These are phyloP conservation scores for Schwanniomyces occidentalis DNA, from an alignment of 805 yeast genomes.

Conservation along the genomic window DNA sequence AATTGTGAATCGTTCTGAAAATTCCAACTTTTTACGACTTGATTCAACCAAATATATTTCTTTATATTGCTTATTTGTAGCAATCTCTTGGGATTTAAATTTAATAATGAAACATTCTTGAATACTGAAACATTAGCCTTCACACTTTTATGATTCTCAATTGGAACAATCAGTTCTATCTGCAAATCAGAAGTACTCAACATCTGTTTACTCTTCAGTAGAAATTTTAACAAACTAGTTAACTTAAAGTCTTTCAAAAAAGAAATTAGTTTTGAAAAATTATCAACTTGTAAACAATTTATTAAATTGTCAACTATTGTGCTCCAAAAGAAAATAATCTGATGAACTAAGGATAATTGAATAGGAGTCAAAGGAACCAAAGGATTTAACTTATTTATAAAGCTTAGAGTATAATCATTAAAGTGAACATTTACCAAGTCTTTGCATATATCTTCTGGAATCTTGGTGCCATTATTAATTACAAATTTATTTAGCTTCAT, in stretches of 20 bases:
- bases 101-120: slow-evolving; percentile 5
- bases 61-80: slow-evolving; percentile 14
- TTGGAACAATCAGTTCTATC: slow-evolving; percentile 2
- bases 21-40: slow-evolving; percentile 23
- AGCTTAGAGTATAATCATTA: slow-evolving; percentile 13
- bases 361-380: background rate
- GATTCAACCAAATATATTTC: slow-evolving; percentile 29
- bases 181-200: slow-evolving; percentile 5
- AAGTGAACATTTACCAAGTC: slow-evolving; percentile 12
- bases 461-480: slow-evolving; percentile 1
- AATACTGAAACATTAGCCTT: background rate
- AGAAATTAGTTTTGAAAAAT: slow-evolving; percentile 9
- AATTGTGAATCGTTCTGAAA: slow-evolving; percentile 15
- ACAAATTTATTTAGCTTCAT: slow-evolving; percentile 9
- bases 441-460: slow-evolving; percentile 7
- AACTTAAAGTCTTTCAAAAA: too few species aligned
- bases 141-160: background rate
- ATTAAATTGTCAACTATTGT: slow-evolving; percentile 8
- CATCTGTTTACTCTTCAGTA: slow-evolving; percentile 9
- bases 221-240: slow-evolving; percentile 15
- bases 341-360: slow-evolving; percentile 9
- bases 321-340: slow-evolving; percentile 12
- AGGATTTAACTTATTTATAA: slow-evolving; percentile 2
- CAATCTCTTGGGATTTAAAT: slow-evolving; percentile 5
- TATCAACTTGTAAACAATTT: slow-evolving; percentile 3